phyloP scores from a whole-genome alignment of 2,329 filamentous ascomycete species.

The Apiospora marii region DNA sequence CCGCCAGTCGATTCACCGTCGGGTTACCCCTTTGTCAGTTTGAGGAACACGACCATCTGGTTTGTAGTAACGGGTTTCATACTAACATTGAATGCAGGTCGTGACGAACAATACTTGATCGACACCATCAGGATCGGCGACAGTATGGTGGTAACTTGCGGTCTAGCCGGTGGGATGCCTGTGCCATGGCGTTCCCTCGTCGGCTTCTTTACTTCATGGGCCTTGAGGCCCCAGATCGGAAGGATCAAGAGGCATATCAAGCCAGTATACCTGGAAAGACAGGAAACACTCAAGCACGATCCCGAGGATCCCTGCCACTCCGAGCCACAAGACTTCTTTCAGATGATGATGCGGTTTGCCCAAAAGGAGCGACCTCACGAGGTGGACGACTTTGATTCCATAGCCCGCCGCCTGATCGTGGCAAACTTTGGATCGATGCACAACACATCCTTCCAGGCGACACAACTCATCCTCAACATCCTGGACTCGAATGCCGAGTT shows the following conservation, averaged over 20 bases:
- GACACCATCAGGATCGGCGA: background rate
- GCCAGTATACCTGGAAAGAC: background rate
- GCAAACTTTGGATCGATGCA: slow-evolving; percentile 46
- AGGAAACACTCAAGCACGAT: background rate
- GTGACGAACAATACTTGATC: background rate
- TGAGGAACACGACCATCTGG: background rate
- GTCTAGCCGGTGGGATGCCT: background rate
- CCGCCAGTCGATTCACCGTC: slow-evolving; percentile 28
- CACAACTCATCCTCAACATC: slow-evolving; percentile 52
- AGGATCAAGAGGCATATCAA: background rate
- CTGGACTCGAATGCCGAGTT: slow-evolving; percentile 46
- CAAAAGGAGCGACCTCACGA: slow-evolving; percentile 46
- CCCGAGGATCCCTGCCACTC: background rate
- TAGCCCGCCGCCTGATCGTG: slow-evolving; percentile 39
- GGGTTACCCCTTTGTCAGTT: slow-evolving; percentile 37
- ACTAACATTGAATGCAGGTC: background rate
- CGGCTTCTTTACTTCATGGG: background rate
- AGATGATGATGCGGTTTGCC: slow-evolving; percentile 50
- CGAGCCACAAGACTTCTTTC: slow-evolving; percentile 46
- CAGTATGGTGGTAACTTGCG: background rate
- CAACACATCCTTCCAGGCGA: slow-evolving; percentile 45
- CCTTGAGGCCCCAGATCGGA: background rate
- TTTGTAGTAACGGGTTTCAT: background rate
- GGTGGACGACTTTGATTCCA: slow-evolving; percentile 37
- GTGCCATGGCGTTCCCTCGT: background rate